Conservation (phyloP, 2,329 filamentous ascomycete species). For the Rhynchosporium agropyri region DNA sequence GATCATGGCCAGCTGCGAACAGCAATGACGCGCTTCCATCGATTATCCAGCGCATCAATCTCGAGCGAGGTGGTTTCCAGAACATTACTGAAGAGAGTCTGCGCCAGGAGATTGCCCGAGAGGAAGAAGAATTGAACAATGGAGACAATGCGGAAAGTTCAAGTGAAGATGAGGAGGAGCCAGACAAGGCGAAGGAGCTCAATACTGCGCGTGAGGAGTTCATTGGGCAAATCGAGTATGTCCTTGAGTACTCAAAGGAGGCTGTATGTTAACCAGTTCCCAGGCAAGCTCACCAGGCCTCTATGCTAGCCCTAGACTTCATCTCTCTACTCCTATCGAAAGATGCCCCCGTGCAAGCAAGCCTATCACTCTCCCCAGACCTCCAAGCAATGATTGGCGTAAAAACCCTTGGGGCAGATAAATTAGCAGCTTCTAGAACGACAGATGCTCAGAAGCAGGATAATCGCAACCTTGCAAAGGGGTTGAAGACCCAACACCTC, state of each 20-base stretch:
- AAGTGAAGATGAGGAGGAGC: slow-evolving; percentile 51
- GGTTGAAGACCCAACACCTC: slow-evolving; percentile 79
- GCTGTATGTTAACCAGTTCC: slow-evolving; percentile 24
- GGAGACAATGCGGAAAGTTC: slow-evolving; percentile 51
- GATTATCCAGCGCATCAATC: slow-evolving; percentile 78
- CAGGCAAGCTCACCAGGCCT: slow-evolving; percentile 57
- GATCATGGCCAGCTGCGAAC: slow-evolving; percentile 59
- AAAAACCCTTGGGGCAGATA: slow-evolving; percentile 72
- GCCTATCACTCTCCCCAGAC: slow-evolving; percentile 68
- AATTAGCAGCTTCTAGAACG: slow-evolving; percentile 62
- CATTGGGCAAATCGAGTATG: slow-evolving; percentile 58
- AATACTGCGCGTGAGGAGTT: slow-evolving; percentile 58
- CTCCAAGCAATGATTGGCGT: slow-evolving; percentile 73
- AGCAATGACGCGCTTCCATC: slow-evolving; percentile 62
- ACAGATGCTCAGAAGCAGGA: slow-evolving; percentile 58
- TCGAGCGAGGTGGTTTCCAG: slow-evolving; percentile 80
- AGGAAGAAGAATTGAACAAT: slow-evolving; percentile 46
- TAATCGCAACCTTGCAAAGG: slow-evolving; percentile 60
- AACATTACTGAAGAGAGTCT: slow-evolving; percentile 75
- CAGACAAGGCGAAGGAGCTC: slow-evolving; percentile 43
- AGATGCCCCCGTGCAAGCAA: slow-evolving; percentile 70
- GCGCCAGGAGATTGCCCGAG: slow-evolving; percentile 64
- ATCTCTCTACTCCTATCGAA: slow-evolving; percentile 84
- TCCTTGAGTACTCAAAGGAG: neutral
- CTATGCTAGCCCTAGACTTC: slow-evolving; percentile 76